These are phyloP conservation scores for Wallacemonas collosoma DNA, from an alignment of 208 protist genomes.

Conservation along the genomic window DNA sequence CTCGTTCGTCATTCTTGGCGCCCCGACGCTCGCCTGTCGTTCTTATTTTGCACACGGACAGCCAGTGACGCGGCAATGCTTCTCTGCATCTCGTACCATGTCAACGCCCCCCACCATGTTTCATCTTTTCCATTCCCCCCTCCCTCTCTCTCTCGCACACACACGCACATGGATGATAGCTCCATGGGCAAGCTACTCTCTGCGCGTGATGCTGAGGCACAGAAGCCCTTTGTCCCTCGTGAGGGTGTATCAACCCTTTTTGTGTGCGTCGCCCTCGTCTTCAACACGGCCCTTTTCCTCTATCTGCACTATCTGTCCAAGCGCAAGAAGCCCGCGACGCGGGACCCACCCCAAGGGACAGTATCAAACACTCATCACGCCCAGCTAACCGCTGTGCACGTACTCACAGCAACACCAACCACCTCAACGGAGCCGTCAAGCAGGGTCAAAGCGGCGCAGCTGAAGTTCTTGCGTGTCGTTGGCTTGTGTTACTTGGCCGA, in stretches of 20 bases:
- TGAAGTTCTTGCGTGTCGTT: slow-evolving; percentile 33
- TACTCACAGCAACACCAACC: background rate
- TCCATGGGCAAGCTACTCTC: background rate
- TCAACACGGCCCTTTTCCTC: slow-evolving; percentile 1
- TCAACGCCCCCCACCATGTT: background rate
- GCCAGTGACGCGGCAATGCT: too few species aligned
- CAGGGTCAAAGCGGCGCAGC: background rate
- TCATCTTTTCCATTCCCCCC: background rate
- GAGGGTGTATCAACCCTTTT: slow-evolving; percentile 1
- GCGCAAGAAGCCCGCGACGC: background rate
- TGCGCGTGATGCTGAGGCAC: background rate
- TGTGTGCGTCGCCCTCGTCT: background rate
- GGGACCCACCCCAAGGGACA: background rate
- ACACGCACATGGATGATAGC: background rate
- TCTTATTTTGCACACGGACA: too few species aligned
- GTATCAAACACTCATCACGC: background rate
- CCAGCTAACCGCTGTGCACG: background rate
- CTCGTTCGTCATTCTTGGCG: too few species aligned
- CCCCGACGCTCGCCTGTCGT: too few species aligned
- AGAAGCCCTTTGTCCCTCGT: background rate
- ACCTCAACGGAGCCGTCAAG: background rate
- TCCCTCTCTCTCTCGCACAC: background rate
- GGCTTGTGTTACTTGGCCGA: slow-evolving; percentile 32
- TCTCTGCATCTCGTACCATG: too few species aligned
- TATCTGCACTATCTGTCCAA: background rate